phyloP scores from a whole-genome alignment of 163 green algal genomes.

The Dunaliella salina region DNA sequence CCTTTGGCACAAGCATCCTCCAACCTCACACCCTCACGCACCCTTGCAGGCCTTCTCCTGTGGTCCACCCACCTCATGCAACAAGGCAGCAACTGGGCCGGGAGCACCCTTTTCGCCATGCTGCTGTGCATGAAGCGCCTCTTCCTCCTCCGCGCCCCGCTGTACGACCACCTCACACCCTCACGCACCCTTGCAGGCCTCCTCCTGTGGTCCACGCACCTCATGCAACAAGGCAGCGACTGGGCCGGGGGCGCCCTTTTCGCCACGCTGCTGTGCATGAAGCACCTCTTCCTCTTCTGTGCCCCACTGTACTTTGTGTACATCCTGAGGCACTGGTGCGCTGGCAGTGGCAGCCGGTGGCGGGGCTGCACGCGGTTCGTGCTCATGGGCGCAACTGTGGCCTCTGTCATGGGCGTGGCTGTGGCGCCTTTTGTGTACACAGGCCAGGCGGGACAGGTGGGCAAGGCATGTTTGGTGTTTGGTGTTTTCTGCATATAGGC shows the following conservation, averaged over 20 bases:
- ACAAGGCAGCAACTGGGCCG: conserved; percentile 43
- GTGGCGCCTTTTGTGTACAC: conserved; percentile 69
- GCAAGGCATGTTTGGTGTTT: too few relatives aligned
- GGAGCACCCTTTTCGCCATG: conserved; percentile 67
- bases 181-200: conserved; percentile 49
- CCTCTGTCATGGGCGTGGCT: conserved; percentile 46
- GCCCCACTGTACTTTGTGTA: conserved; percentile 77
- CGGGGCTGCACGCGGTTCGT: conserved; percentile 12
- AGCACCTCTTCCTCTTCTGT: conserved; percentile 89
- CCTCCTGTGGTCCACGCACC: conserved; percentile 70
- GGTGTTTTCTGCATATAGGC: too few relatives aligned
- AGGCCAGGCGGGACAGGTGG: conserved; percentile 62
- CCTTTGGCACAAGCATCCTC: too few relatives aligned
- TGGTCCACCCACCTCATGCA: conserved; percentile 59
- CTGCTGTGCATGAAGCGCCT: conserved; percentile 94
- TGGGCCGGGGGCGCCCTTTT: conserved; percentile 67
- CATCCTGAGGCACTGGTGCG: conserved; percentile 8
- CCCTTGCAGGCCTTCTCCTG: conserved; percentile 68
- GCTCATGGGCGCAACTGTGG: conserved; percentile 46
- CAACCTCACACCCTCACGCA: too few relatives aligned
- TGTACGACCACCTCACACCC: too few relatives aligned
- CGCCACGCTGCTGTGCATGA: conserved; percentile 81
- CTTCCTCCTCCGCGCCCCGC: conserved; percentile 77
- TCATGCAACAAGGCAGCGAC: conserved; percentile 37
- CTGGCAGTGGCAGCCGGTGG: background rate